phyloP scores from a whole-genome alignment of 2,329 filamentous ascomycete species.

The Biscogniauxia mediterranea region DNA sequence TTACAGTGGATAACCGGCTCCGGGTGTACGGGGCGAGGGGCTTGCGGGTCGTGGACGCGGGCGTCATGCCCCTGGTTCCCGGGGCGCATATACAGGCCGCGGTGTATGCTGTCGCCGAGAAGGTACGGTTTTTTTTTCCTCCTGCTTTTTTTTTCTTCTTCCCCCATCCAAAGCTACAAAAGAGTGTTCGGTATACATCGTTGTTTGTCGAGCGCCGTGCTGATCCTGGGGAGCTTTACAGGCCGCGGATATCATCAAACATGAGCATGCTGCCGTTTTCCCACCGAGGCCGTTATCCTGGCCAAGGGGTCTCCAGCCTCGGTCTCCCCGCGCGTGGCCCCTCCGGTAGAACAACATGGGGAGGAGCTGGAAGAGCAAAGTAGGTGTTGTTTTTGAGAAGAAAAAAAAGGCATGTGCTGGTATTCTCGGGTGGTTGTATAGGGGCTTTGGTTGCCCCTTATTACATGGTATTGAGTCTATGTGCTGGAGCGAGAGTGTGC shows the following conservation, averaged over 20 bases:
- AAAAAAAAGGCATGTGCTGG: too few species aligned
- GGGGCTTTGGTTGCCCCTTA: too few species aligned
- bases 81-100: conserved; percentile 33
- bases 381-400: too few species aligned
- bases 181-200: too few species aligned
- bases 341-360: background rate
- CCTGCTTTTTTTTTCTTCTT: background rate
- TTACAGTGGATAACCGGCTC: conserved; percentile 40
- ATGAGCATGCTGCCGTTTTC: background rate
- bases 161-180: too few species aligned
- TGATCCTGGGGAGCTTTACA: background rate
- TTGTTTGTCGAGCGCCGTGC: background rate
- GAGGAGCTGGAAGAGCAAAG: too few species aligned
- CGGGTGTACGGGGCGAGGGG: conserved; percentile 44
- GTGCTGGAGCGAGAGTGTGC: too few species aligned
- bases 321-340: background rate
- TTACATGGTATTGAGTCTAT: too few species aligned
- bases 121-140: conserved; percentile 31
- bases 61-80: conserved; percentile 44
- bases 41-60: conserved; percentile 44
- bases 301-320: background rate
- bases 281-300: background rate
- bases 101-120: conserved; percentile 33
- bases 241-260: background rate
- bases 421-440: too few species aligned